phyloP scores from a whole-genome alignment of 305 asterid species.

The Rubia peregrina region DNA sequence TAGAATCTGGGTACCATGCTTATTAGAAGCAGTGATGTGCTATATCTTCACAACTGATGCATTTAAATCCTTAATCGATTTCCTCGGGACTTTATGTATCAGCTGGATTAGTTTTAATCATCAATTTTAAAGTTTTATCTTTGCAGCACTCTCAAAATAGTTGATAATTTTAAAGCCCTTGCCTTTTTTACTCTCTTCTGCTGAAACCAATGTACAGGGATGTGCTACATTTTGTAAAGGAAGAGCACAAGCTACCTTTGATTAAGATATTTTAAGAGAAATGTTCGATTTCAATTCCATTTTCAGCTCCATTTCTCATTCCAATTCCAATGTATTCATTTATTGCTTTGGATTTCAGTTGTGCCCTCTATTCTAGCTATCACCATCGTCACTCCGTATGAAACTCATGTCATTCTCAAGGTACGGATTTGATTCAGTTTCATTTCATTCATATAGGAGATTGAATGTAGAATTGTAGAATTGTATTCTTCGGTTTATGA shows the following conservation, averaged over 20 bases:
- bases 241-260: not conserved
- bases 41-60: no score
- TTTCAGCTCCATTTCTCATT: not conserved
- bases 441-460: not conserved
- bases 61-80: no score
- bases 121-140: no score
- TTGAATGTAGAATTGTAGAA: no score
- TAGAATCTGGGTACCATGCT: no score
- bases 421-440: slow-evolving; percentile 23
- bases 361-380: slow-evolving; percentile 77
- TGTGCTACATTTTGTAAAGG: not conserved
- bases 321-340: not conserved
- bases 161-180: no score
- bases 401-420: slow-evolving; percentile 75
- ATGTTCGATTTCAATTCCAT: slow-evolving; percentile 19
- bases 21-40: no score
- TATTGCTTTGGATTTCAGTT: slow-evolving; percentile 29
- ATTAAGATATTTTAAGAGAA: slow-evolving; percentile 43
- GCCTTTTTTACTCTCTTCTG: no score
- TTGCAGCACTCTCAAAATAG: no score
- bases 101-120: no score
- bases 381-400: slow-evolving; percentile 66
- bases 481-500: no score
- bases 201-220: not conserved
- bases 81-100: no score